Evolutionary conservation across 306 rosid genomes (phyloP), one percentile per base, ranked within the genome.

Genomic region (Cucumis melo): DNA sequence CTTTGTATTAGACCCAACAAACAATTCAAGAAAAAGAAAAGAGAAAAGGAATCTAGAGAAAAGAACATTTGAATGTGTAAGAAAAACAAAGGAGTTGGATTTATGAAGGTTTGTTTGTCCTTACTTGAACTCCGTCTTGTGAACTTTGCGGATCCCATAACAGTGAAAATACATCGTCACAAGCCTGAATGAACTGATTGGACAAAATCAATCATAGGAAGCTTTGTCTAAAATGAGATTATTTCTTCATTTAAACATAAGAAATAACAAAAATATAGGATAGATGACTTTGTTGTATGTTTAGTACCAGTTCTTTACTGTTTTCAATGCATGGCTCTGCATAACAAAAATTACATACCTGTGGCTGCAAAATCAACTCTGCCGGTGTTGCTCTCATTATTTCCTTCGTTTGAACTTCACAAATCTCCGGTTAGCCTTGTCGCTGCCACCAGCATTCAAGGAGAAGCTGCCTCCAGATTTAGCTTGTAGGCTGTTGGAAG

Each of bases 391-490:
- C 17, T 63, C 15, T 63, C 71, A 8, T 65, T n/a, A n/a, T 66
- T 66, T 66, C 88, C 54, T 88, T 36, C 78, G 84, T 66, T 81
- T 87, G 60, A 84, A 86, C 80, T 36, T 90, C 58, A 90, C 38
- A 29, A 44, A 14, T 78, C 61, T 91, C 73, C 91, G 84, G 73
- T 80, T 86, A 59, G 94, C 55, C 86, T 90, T 90, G 80, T 93
- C 93, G 38, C 88, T 86, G 2, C 86, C 85, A 58, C 89, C 89
- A 2, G 88, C 71, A 57, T 93, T 96, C 87, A 87, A 71, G 9
- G 96, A 85, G 89, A 93, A 93, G 82, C 89, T 88, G 74, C 92
- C 90, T 64, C 89, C 84, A 20, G 65, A 39, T 14, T 60, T 62
- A 32, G 21, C 68, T 62, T 62, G 13, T 14, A 14, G 39, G 66